Evolutionary conservation across 257 asterid species (phyloP).

Genomic region (Lycium ferocissimum): DNA sequence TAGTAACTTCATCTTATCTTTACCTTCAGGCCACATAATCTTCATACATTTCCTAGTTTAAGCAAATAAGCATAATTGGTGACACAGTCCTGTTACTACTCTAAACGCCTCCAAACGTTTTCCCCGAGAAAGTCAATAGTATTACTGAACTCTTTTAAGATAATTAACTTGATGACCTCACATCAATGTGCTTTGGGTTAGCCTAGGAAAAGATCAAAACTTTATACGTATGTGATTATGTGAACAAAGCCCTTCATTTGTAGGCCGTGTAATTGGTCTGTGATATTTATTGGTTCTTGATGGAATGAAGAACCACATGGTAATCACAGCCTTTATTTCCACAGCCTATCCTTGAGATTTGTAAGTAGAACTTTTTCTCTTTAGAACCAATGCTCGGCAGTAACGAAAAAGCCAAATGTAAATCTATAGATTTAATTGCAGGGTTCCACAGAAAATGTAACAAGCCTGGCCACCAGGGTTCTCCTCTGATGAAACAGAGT

Average conservation of each 20-base stretch:
- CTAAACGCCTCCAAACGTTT: neutral
- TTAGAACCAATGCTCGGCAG: neutral
- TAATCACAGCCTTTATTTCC: neutral
- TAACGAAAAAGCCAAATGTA: neutral
- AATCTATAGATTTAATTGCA: constrained; percentile 6
- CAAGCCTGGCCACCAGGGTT: neutral
- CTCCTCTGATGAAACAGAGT: constrained; percentile 20
- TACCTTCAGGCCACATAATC: no score
- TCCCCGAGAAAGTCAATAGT: neutral
- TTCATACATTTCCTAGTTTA: no score
- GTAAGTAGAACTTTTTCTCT: neutral
- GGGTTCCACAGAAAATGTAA: neutral
- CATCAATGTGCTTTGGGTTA: neutral
- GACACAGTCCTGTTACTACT: no score
- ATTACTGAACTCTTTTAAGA: neutral
- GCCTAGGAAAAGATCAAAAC: neutral
- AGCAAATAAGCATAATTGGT: no score
- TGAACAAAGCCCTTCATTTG: neutral
- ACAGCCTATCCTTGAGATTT: neutral
- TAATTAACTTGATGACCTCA: neutral
- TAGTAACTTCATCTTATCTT: no score
- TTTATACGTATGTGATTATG: neutral
- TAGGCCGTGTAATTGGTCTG: neutral
- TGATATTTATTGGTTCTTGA: neutral
- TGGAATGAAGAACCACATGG: neutral